Percentiles rank a stretch among this genome's conserved stretches.
Evolutionary conservation across 1,284 basidiomycete genomes (phyloP).

Genomic region (Abortiporus biennis): DNA sequence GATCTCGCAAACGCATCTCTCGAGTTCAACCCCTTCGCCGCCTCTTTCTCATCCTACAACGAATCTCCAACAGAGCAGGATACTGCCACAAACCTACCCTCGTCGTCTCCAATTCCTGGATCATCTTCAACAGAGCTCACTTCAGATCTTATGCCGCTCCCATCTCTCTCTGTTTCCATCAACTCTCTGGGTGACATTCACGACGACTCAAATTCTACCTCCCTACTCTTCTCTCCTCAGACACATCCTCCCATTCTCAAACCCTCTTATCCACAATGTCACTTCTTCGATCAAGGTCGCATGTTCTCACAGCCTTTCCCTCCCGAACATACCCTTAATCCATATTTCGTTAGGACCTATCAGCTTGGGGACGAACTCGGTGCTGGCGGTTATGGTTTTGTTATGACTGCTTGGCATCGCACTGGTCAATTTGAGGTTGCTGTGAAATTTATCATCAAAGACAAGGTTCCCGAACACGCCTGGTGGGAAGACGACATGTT

Average conservation of each 20-base stretch:
- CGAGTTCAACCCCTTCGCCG: slow-evolving; percentile 20
- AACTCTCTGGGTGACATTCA: slow-evolving; percentile 16
- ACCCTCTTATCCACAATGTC: slow-evolving; percentile 13
- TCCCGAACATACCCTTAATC: slow-evolving; percentile 53
- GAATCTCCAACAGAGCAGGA: slow-evolving; percentile 10
- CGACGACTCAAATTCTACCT: slow-evolving; percentile 7
- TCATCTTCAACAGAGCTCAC: slow-evolving; percentile 13
- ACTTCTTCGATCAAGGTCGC: slow-evolving; percentile 23
- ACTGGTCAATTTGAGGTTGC: slow-evolving; percentile 65
- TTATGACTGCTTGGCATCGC: slow-evolving; percentile 70
- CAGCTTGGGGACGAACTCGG: slow-evolving; percentile 78
- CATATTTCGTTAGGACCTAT: slow-evolving; percentile 64
- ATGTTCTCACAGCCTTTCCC: slow-evolving; percentile 56
- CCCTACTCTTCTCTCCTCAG: slow-evolving; percentile 13
- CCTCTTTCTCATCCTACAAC: slow-evolving; percentile 10
- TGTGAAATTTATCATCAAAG: slow-evolving; percentile 90
- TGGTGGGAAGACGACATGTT: slow-evolving; percentile 66
- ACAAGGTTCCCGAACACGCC: slow-evolving; percentile 73
- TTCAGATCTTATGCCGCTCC: slow-evolving; percentile 15
- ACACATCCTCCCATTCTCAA: slow-evolving; percentile 4
- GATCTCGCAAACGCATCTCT: slow-evolving; percentile 23
- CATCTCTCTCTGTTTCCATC: slow-evolving; percentile 18
- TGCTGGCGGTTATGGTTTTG: slow-evolving; percentile 89
- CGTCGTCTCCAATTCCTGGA: slow-evolving; percentile 12
- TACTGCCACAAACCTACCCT: slow-evolving; percentile 13